phyloP scores from a whole-genome alignment of 805 yeast genomes.

The Zygoascus biomembranicola region DNA sequence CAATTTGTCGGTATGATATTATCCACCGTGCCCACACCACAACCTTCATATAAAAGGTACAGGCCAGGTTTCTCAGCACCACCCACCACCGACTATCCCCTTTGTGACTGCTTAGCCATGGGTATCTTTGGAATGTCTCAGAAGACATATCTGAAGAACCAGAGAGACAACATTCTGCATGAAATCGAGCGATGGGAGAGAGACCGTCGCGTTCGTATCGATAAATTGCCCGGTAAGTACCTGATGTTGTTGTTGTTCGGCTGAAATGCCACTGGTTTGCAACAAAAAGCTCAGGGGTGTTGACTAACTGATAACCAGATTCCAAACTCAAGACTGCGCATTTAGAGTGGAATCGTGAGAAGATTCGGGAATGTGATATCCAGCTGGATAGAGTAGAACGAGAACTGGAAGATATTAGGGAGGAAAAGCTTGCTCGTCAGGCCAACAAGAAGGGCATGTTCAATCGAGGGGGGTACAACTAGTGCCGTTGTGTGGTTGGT shows the following conservation, averaged over 20 bases:
- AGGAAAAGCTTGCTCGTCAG: neutral
- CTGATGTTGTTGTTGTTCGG: neutral
- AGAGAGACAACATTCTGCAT: conserved; percentile 1
- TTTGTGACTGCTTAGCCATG: neutral
- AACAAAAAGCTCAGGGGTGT: neutral
- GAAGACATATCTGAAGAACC: conserved; percentile 2
- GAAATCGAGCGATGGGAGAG: conserved; percentile 3
- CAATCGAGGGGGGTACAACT: neutral
- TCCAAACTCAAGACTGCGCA: conserved; percentile 1
- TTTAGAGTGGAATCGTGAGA: conserved; percentile 1
- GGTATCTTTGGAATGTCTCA: conserved; percentile 3
- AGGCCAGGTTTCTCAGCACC: neutral
- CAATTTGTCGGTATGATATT: neutral
- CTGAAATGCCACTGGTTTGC: neutral
- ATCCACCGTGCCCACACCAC: neutral
- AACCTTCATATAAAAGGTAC: neutral
- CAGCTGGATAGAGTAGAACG: neutral
- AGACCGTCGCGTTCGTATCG: neutral
- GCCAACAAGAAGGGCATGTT: neutral
- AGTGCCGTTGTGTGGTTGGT: neutral
- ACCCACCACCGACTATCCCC: neutral
- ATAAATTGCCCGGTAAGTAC: conserved; percentile 2
- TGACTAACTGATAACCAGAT: neutral
- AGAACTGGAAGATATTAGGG: neutral
- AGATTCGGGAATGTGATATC: neutral